Percentiles rank a stretch among this genome's conserved stretches.
Evolutionary conservation across 495 filamentous ascomycete genomes (phyloP).

Genomic region (Schizothecium vesticola): DNA sequence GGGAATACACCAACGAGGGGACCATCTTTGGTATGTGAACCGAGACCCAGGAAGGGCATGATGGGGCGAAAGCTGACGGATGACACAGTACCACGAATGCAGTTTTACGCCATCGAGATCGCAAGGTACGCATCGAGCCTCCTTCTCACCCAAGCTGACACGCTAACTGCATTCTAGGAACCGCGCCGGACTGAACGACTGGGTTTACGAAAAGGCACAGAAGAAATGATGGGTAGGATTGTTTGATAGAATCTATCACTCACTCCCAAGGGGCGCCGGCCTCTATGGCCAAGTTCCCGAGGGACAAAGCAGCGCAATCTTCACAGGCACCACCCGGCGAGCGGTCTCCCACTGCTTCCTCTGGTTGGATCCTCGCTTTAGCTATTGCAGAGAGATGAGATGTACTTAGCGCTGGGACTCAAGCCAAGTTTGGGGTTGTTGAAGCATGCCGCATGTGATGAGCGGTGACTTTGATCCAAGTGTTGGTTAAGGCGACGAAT

Average conservation of each 20-base stretch:
- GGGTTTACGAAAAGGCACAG: constrained; percentile 75
- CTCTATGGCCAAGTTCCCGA: neutral
- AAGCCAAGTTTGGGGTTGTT: neutral
- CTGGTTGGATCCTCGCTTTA: neutral
- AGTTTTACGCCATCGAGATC: constrained; percentile 98
- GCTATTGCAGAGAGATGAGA: neutral
- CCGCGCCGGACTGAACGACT: constrained; percentile 84
- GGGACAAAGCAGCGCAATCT: neutral
- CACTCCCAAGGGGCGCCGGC: constrained; percentile 4
- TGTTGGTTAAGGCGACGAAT: neutral
- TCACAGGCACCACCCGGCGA: neutral
- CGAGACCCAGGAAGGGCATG: neutral
- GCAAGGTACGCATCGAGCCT: constrained; percentile 52
- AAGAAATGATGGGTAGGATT: constrained; percentile 15
- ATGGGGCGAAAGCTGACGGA: constrained; percentile 12
- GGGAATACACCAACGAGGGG: constrained; percentile 79
- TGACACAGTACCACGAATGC: constrained; percentile 71
- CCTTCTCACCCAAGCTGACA: constrained; percentile 37
- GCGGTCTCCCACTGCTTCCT: neutral
- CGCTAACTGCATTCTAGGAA: constrained; percentile 78
- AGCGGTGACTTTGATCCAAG: neutral
- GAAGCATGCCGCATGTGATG: neutral
- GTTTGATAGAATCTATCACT: constrained; percentile 15
- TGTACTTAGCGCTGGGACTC: neutral
- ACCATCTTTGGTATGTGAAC: constrained; percentile 75